Evolutionary conservation across 805 yeast genomes (phyloP).

Genomic region (Hagleromyces aurorensis): DNA sequence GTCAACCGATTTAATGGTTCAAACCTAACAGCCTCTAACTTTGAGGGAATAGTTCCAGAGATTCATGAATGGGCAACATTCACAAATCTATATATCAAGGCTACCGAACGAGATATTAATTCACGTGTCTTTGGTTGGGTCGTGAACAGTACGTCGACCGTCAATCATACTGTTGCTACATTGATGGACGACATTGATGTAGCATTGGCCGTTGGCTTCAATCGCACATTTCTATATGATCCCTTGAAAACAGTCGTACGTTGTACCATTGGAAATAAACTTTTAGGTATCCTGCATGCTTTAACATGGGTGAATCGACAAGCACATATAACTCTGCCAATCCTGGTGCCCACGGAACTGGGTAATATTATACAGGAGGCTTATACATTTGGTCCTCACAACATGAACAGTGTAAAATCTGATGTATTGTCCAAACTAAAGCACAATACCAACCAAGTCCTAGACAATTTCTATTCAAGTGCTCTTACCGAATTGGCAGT

Average conservation of each 20-base stretch:
- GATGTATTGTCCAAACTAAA: no score
- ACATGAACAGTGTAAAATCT: no score
- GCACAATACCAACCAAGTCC: no score
- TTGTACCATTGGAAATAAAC: constrained; percentile 72
- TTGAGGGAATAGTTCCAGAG: no score
- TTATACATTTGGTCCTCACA: no score
- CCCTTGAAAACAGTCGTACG: constrained; percentile 64
- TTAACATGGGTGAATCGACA: constrained; percentile 69
- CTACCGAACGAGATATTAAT: constrained; percentile 49
- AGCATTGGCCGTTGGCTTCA: constrained; percentile 53
- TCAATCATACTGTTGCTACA: constrained; percentile 52
- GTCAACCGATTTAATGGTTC: no score
- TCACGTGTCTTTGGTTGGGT: constrained; percentile 60
- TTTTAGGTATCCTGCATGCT: constrained; percentile 59
- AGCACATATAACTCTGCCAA: constrained; percentile 53
- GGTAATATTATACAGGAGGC: constrained; percentile 1
- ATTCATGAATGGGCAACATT: constrained; percentile 50
- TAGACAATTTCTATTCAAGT: constrained; percentile 19
- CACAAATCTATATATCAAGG: constrained; percentile 47
- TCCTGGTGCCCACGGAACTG: not conserved
- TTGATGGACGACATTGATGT: constrained; percentile 54
- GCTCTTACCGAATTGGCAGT: constrained; percentile 41
- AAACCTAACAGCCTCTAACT: no score
- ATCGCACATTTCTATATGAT: constrained; percentile 53
- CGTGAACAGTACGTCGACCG: constrained; percentile 43